phyloP scores from a whole-genome alignment of 495 filamentous ascomycete species.

The Elasticomyces elasticus region DNA sequence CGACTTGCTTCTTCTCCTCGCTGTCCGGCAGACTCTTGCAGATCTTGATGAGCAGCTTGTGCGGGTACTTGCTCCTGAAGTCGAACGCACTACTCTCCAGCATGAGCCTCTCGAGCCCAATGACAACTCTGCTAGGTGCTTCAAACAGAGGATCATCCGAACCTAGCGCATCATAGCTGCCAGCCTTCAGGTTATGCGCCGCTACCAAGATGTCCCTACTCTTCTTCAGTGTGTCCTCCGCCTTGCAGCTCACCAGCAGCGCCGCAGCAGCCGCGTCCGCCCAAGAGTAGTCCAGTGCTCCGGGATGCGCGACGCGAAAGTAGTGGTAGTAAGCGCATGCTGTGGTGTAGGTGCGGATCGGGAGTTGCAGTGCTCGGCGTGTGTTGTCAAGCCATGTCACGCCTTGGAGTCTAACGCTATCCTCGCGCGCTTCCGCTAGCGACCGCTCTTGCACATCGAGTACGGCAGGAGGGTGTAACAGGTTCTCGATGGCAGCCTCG shows the following conservation, averaged over 20 bases:
- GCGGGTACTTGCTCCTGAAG: slow-evolving; percentile 82
- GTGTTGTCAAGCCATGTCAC: slow-evolving; percentile 74
- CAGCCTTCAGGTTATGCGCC: slow-evolving; percentile 69
- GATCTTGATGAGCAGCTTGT: slow-evolving; percentile 72
- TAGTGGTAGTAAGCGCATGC: slow-evolving; percentile 81
- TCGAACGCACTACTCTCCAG: slow-evolving; percentile 91
- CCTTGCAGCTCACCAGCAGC: slow-evolving; percentile 88
- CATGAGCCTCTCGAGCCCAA: slow-evolving; percentile 83
- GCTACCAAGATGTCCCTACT: slow-evolving; percentile 86
- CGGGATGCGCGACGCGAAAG: slow-evolving; percentile 69
- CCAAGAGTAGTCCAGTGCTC: slow-evolving; percentile 26
- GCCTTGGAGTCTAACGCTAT: slow-evolving; percentile 60
- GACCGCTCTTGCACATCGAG: slow-evolving; percentile 51
- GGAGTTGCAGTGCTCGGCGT: slow-evolving; percentile 61
- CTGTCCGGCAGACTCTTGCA: slow-evolving; percentile 35
- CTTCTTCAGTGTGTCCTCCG: slow-evolving; percentile 96
- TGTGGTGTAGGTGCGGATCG: slow-evolving; percentile 74
- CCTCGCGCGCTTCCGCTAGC: slow-evolving; percentile 53
- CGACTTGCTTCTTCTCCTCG: slow-evolving; percentile 37
- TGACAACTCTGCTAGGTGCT: slow-evolving; percentile 58
- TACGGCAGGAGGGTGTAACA: neutral
- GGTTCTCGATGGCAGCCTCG: slow-evolving; percentile 10
- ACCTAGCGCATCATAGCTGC: slow-evolving; percentile 61
- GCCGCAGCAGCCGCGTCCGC: slow-evolving; percentile 79
- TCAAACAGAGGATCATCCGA: slow-evolving; percentile 81